Conservation (phyloP, 176 grass and related monocot species). For the Triticum aestivum region DNA sequence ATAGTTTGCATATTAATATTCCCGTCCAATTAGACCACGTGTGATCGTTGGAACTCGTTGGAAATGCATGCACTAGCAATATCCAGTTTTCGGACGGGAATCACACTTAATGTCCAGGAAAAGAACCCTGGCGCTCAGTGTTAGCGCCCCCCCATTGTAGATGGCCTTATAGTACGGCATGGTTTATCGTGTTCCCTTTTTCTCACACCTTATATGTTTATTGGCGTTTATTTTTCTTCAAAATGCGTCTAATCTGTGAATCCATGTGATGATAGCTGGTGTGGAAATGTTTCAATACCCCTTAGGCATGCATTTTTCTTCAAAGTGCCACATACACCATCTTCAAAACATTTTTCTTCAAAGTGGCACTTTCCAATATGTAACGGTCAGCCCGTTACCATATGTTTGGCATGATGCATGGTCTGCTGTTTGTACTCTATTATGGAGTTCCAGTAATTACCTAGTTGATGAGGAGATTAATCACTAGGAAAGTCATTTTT, state of each 20-base stretch:
- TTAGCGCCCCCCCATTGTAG: no score
- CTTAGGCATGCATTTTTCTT: background rate
- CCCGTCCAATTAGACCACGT: no score
- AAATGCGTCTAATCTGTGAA: background rate
- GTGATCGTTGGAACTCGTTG: no score
- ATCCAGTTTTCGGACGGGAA: no score
- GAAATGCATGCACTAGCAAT: no score
- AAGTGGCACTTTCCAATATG: background rate
- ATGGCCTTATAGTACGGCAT: background rate
- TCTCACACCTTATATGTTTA: background rate
- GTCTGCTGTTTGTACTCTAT: background rate
- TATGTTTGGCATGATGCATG: constrained; percentile 35
- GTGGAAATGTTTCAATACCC: background rate
- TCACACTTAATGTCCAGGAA: no score
- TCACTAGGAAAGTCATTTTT: no score
- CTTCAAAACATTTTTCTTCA: no score
- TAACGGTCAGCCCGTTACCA: constrained; percentile 9
- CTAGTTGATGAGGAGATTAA: constrained; percentile 2
- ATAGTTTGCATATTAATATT: no score
- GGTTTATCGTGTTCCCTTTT: constrained; percentile 30
- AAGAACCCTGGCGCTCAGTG: no score
- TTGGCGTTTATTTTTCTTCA: background rate
- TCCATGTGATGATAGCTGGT: background rate
- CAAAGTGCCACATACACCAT: no score
- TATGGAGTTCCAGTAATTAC: background rate